Evolutionary conservation across 1,139 yeast genomes (phyloP).

Genomic region (Diutina pseudorugosa): DNA sequence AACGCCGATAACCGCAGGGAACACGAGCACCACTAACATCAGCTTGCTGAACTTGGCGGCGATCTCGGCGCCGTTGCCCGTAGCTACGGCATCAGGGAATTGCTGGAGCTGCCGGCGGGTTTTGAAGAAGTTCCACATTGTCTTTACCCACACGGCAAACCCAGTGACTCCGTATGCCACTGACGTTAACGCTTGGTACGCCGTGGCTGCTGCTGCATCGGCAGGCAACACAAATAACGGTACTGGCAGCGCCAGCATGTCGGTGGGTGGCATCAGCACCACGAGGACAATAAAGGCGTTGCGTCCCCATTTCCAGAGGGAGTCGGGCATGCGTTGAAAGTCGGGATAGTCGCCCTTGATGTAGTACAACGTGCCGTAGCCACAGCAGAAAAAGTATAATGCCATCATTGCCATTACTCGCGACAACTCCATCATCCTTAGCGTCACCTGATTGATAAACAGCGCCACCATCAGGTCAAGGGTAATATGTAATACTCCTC

Average conservation of each 20-base stretch:
- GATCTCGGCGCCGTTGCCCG: not conserved
- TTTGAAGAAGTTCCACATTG: not conserved
- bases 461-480: not conserved
- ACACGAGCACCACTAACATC: not conserved
- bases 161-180: not conserved
- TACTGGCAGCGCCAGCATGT: not conserved
- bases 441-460: not conserved
- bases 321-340: not conserved
- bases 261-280: not conserved
- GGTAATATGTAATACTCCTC: not conserved
- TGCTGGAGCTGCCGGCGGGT: not conserved
- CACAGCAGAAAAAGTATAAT: not conserved
- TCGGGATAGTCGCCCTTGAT: not conserved
- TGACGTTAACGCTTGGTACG: not conserved
- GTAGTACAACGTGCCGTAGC: conserved; percentile 1
- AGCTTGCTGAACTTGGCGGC: not conserved
- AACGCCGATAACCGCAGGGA: not conserved
- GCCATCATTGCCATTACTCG: not conserved
- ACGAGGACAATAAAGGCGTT: not conserved
- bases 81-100: not conserved
- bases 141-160: not conserved
- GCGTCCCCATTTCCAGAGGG: not conserved
- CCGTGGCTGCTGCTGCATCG: not conserved
- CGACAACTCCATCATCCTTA: not conserved
- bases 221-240: not conserved